Evolutionary conservation across 2,329 filamentous ascomycete species (phyloP), one percentile per base, ranked within the genome.

Genomic region (Neonectria coccinea): DNA sequence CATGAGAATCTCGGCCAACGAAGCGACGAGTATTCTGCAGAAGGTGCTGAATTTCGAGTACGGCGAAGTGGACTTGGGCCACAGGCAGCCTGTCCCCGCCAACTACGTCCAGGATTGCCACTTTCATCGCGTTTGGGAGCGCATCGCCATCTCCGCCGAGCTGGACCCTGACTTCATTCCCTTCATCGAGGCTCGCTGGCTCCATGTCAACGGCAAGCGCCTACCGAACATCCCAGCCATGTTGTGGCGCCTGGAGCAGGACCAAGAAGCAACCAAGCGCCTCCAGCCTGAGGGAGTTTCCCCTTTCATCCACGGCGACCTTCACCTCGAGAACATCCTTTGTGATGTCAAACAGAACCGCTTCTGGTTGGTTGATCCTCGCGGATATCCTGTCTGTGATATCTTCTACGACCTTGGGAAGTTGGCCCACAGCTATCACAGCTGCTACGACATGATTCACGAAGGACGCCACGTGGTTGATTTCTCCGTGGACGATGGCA

Each of bases 331-430:
- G 41, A 56, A 56, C 36, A 56, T 56, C 41, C 53, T 56, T 31
- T 56, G 53, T n/a, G 53, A 56, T 31, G 33, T 56, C 10, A 42
- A 56, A 16, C 41, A 42, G 4, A 42, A 42, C 6, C 33, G 29
- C 8, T 56, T 56, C 53, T 56, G 53, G 53, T 41, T 56, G 5
- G 53, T 56, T 29, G 53, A 56, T 20, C 53, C 53, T 20, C 53
- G 53, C 1, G 53, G 53, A 36, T 56, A 56, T 42, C 53, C 53
- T 16, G 53, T 42, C n/a, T 56, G 53, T 20, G 53, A 56, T n/a
- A 56, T 56, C 36, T 56, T 56, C 25, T 56, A 56, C 18, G 53
- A 56, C 41, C 53, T 56, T 31, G 53, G 53, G 7, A 56, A 56
- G 16, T 18, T 56, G 18, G 53, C 53, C 11, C 53, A 56, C 22